phyloP scores from a whole-genome alignment of 768 basidiomycete genomes.

The Hirschioporus abietinus region DNA sequence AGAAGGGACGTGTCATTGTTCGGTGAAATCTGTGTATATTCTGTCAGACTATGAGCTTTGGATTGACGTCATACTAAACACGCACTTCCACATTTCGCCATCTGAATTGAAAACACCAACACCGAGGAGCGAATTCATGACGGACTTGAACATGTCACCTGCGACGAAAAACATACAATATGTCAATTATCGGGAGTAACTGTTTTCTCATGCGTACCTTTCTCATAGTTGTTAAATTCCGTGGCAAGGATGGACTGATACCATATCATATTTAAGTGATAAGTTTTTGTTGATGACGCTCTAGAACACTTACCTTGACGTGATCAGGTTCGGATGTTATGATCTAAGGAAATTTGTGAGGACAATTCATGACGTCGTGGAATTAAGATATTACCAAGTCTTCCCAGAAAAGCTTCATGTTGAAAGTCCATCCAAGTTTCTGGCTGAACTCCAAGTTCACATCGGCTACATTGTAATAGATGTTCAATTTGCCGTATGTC shows the following conservation, averaged over 20 bases:
- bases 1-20: slow-evolving; percentile 15
- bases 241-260: slow-evolving; percentile 21
- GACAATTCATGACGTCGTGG: background rate
- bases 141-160: slow-evolving; percentile 11
- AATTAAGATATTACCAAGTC: background rate
- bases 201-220: slow-evolving; percentile 12
- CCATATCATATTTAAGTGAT: background rate
- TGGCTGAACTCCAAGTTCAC: slow-evolving; percentile 31
- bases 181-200: background rate
- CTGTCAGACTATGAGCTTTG: background rate
- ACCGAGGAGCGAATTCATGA: slow-evolving; percentile 9
- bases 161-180: background rate
- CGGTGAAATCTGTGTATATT: slow-evolving; percentile 11
- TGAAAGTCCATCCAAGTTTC: slow-evolving; percentile 37
- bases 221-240: slow-evolving; percentile 24
- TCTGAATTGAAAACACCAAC: slow-evolving; percentile 23
- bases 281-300: background rate
- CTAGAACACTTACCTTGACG: slow-evolving; percentile 14
- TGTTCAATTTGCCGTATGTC: background rate
- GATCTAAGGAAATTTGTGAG: slow-evolving; percentile 1
- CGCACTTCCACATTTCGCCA: slow-evolving; percentile 19
- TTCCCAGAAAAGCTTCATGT: slow-evolving; percentile 39
- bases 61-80: background rate
- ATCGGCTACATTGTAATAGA: slow-evolving; percentile 31
- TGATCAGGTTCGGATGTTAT: slow-evolving; percentile 17